Evolutionary conservation across 2,329 filamentous ascomycete genomes (phyloP), one percentile per base, ranked within the genome.

Genomic region (Colletotrichum truncatum): DNA sequence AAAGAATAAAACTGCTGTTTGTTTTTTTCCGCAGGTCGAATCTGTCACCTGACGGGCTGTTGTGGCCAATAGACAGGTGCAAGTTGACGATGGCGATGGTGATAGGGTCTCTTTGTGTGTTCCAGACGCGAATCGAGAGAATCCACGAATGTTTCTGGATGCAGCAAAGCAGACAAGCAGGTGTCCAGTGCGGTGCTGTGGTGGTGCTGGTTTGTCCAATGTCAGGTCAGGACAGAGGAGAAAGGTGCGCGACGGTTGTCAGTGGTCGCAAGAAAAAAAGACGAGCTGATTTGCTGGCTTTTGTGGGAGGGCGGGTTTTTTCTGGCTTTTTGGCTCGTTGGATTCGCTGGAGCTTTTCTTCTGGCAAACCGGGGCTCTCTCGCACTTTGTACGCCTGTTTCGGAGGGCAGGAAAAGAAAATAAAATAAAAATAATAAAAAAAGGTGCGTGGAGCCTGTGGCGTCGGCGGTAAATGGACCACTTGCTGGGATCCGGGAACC

Each of bases 31-130:
- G 81, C 81, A 83, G 81, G 70, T 64, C 68, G 71, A 63, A 66
- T 71, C 67, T 76, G 85, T 87, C 85, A 87, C 83, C 84, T 86
- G 85, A 86, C 78, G 67, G 70, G 66, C 64, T 41, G 38, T 7
- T n/a, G 26, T 21, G 12, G 16, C 84, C 85, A 87, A 87, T 87
- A 72, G 72, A 76, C 76, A 76, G 56, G 70, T 69, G 74, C 75
- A 83, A 70, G 72, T 67, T 66, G 74, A 77, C 71, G 78, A 72
- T 83, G 73, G 73, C 73, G 78, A 80, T 76, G 76, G 74, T 85
- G 83, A 87, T 86, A 87, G 85, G 84, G 16, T 81, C 72, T 71
- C 72, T 73, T 75, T 76, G n/a, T 46, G 30, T 39, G 49, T 49
- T 59, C 57, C 45, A 46, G 62, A 79, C 71, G 80, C 76, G 75